phyloP scores from a whole-genome alignment of 2,329 filamentous ascomycete species.

The Colletotrichum sidae region DNA sequence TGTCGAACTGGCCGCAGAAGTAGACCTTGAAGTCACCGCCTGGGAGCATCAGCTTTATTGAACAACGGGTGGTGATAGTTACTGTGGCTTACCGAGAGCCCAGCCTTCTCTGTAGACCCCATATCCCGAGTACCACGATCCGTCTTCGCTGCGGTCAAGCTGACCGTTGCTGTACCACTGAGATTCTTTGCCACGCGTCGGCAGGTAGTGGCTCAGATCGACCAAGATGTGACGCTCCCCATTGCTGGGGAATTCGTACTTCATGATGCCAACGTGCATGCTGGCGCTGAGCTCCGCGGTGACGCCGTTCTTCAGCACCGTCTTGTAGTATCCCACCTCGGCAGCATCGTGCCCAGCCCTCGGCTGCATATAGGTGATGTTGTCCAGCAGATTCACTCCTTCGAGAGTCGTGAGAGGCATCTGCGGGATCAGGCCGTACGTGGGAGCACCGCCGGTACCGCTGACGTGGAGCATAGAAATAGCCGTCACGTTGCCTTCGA shows the following conservation, averaged over 20 bases:
- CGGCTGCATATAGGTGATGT: conserved; percentile 59
- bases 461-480: conserved; percentile 67
- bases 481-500: conserved; percentile 58
- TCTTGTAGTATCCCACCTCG: conserved; percentile 65
- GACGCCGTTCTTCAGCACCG: conserved; percentile 60
- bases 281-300: conserved; percentile 60
- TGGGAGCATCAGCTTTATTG: background rate
- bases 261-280: conserved; percentile 62
- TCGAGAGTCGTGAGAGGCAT: conserved; percentile 57
- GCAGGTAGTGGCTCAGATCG: conserved; percentile 61
- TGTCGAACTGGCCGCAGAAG: conserved; percentile 57
- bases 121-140: conserved; percentile 56
- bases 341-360: conserved; percentile 54
- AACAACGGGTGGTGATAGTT: background rate
- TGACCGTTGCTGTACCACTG: conserved; percentile 56
- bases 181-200: conserved; percentile 50
- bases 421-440: conserved; percentile 66
- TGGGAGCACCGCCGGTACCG: conserved; percentile 69
- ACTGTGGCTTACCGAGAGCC: conserved; percentile 43
- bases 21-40: conserved; percentile 56
- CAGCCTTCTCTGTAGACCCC: conserved; percentile 60
- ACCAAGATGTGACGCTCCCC: conserved; percentile 56
- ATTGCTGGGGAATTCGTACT: conserved; percentile 59
- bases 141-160: conserved; percentile 50
- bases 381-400: conserved; percentile 58